phyloP scores from a whole-genome alignment of 257 asterid species.

The Ehretia macrophylla region DNA sequence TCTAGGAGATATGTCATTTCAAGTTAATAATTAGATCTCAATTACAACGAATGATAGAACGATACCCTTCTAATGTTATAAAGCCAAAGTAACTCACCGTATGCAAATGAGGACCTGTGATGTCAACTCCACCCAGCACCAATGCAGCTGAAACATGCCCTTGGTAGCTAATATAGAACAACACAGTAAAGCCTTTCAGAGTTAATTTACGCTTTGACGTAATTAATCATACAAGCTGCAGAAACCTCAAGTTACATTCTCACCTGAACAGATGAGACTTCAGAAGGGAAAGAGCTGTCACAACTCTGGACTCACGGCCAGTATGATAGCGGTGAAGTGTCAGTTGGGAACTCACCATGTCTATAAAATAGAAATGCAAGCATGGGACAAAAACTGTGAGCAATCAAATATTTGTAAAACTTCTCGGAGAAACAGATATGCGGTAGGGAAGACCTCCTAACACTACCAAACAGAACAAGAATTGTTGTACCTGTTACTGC shows the following conservation, averaged over 20 bases:
- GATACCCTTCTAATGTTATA: neutral
- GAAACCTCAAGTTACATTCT: slow-evolving; percentile 14
- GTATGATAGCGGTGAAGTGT: slow-evolving; percentile 84
- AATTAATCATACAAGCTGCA: slow-evolving; percentile 8
- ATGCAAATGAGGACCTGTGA: slow-evolving; percentile 89
- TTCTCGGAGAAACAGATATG: neutral
- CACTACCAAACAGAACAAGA: neutral
- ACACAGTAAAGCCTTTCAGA: slow-evolving; percentile 13
- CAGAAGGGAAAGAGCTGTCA: slow-evolving; percentile 77
- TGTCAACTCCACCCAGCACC: slow-evolving; percentile 96
- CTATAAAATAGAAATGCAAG: slow-evolving; percentile 28
- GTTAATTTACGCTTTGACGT: slow-evolving; percentile 9
- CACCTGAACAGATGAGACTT: slow-evolving; percentile 90
- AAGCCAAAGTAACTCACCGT: slow-evolving; percentile 53
- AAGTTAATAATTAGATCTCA: slow-evolving; percentile 7
- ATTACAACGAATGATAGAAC: neutral
- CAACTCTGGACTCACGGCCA: slow-evolving; percentile 93
- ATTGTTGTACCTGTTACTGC: slow-evolving; percentile 72
- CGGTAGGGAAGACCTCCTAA: neutral
- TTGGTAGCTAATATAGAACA: slow-evolving; percentile 57
- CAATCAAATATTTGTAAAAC: neutral
- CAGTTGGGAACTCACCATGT: slow-evolving; percentile 95
- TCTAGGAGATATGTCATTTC: slow-evolving; percentile 36
- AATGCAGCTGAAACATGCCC: slow-evolving; percentile 90
- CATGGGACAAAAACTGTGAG: slow-evolving; percentile 1